Evolutionary conservation across 441 rosid genomes (phyloP).

Genomic region (Rhodomyrtus psidioides): DNA sequence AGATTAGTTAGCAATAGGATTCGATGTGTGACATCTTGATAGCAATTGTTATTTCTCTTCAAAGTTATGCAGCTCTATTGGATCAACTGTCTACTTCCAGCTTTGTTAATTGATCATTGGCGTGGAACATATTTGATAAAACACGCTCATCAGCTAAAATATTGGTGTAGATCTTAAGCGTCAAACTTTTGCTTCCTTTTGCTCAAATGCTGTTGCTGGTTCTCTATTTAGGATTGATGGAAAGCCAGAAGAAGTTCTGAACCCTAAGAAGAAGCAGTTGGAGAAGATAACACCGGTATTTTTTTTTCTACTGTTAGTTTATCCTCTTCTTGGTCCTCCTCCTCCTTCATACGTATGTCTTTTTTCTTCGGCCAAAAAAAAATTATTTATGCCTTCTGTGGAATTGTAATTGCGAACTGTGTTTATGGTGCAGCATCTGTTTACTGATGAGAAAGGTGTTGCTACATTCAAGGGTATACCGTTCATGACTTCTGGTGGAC

Average conservation of each 20-base stretch:
- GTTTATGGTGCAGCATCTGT: constrained; percentile 59
- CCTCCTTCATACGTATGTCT: neutral
- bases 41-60: neutral
- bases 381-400: neutral
- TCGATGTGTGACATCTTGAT: neutral
- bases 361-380: neutral
- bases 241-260: constrained; percentile 86
- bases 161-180: neutral
- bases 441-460: constrained; percentile 77
- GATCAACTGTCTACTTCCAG: neutral
- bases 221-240: constrained; percentile 60
- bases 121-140: neutral
- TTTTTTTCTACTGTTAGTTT: neutral
- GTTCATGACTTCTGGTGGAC: constrained; percentile 87
- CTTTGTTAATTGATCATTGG: neutral
- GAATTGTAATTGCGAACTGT: neutral
- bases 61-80: neutral
- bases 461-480: constrained; percentile 92
- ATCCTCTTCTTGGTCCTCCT: neutral
- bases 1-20: neutral
- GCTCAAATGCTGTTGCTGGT: neutral
- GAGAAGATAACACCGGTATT: constrained; percentile 93
- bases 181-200: neutral
- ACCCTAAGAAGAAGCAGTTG: constrained; percentile 94
- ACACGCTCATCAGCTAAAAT: neutral